A percentile compares a stretch with the other conserved stretches of the same genome.
Conservation (phyloP, 345 rosid genomes). For the Corymbia maculata region DNA sequence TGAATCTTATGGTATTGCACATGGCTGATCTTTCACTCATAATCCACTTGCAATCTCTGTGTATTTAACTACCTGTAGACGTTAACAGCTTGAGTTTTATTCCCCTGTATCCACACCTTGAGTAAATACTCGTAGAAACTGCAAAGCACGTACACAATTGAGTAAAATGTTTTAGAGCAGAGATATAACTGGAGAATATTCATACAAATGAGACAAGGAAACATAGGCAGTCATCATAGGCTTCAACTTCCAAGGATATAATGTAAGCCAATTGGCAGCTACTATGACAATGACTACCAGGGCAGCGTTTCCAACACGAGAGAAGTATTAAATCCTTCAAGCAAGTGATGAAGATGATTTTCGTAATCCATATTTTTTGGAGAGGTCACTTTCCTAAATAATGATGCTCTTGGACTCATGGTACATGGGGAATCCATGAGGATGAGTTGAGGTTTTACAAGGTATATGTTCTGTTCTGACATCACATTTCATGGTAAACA, state of each 20-base stretch:
- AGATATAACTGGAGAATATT: neutral
- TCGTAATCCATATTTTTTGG: neutral
- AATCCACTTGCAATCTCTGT: neutral
- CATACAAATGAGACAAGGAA: neutral
- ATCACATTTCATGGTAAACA: neutral
- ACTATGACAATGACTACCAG: neutral
- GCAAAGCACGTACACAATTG: neutral
- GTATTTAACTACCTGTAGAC: conserved; percentile 43
- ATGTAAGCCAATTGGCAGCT: neutral
- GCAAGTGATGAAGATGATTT: neutral
- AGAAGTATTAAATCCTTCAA: neutral
- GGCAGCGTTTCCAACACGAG: neutral
- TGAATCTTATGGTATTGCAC: neutral
- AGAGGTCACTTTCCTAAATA: neutral
- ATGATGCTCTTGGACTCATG: neutral
- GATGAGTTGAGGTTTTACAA: neutral
- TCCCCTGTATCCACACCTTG: conserved; percentile 96
- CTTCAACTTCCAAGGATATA: neutral
- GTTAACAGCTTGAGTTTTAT: conserved; percentile 65
- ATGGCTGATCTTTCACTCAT: neutral
- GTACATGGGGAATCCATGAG: neutral
- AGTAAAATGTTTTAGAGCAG: neutral
- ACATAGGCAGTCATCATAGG: neutral
- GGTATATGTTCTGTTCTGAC: neutral
- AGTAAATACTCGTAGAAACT: conserved; percentile 97